These are phyloP conservation scores for Xerocomellus intermedius DNA, from an alignment of 768 basidiomycete species.

Conservation along the genomic window DNA sequence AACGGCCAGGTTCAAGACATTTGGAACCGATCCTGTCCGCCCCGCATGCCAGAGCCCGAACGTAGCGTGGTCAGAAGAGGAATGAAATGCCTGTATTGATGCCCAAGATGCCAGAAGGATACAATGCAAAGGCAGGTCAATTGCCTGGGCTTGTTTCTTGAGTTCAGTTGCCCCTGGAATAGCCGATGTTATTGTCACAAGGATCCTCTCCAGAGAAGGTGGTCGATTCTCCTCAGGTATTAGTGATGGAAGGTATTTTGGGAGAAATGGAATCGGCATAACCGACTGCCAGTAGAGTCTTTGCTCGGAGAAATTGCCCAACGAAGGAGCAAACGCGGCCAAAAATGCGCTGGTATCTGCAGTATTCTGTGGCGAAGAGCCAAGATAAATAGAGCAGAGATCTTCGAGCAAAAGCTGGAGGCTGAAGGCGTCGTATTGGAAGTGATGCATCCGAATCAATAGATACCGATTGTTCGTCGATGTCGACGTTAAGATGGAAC, in stretches of 20 bases:
- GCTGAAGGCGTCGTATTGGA: slow-evolving; percentile 52
- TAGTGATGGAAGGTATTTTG: slow-evolving; percentile 28
- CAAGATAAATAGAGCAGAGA: slow-evolving; percentile 37
- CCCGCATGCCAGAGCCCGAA: slow-evolving; percentile 51
- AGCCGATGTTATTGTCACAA: slow-evolving; percentile 38
- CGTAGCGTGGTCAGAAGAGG: slow-evolving; percentile 28
- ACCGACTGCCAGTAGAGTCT: slow-evolving; percentile 37
- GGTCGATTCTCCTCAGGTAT: background rate
- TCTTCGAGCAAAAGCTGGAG: slow-evolving; percentile 41
- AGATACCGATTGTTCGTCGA: slow-evolving; percentile 17
- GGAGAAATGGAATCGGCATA: slow-evolving; percentile 30
- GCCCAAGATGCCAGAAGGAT: slow-evolving; percentile 47
- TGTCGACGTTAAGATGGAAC: slow-evolving; percentile 16
- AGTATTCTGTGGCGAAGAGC: slow-evolving; percentile 19
- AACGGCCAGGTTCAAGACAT: slow-evolving; percentile 38
- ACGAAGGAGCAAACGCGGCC: slow-evolving; percentile 20
- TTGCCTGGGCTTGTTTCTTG: slow-evolving; percentile 42
- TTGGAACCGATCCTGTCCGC: slow-evolving; percentile 35
- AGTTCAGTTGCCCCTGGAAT: slow-evolving; percentile 42
- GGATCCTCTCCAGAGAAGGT: slow-evolving; percentile 1
- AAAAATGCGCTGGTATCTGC: slow-evolving; percentile 32
- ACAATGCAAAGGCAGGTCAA: slow-evolving; percentile 38
- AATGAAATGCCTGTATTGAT: slow-evolving; percentile 34
- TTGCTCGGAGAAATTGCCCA: slow-evolving; percentile 21
- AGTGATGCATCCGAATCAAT: slow-evolving; percentile 43